A percentile compares a stretch with the other conserved stretches of the same genome.
These are phyloP conservation scores for Camelina sativa DNA, from an alignment of 345 rosid species.

Conservation along the genomic window DNA sequence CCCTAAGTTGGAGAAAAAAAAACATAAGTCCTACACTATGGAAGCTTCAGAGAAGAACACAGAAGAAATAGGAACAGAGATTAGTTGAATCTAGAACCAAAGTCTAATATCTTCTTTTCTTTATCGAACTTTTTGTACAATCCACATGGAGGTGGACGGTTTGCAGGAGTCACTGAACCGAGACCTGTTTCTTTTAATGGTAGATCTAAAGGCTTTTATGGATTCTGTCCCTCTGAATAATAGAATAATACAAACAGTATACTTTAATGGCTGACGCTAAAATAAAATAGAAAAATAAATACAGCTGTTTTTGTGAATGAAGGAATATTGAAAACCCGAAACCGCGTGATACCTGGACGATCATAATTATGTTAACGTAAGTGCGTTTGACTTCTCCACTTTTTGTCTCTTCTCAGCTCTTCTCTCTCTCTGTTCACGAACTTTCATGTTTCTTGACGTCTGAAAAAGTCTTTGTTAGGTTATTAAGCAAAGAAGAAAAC, in stretches of 20 bases:
- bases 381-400: constrained; percentile 36
- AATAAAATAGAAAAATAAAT: constrained; percentile 18
- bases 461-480: background rate
- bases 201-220: constrained; percentile 40
- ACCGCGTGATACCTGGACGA: constrained; percentile 44
- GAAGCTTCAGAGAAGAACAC: constrained; percentile 47
- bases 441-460: constrained; percentile 21
- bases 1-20: constrained; percentile 33
- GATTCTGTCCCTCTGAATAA: constrained; percentile 24
- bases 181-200: constrained; percentile 28
- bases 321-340: constrained; percentile 28
- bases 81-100: constrained; percentile 39
- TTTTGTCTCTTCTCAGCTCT: constrained; percentile 33
- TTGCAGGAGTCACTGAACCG: constrained; percentile 34
- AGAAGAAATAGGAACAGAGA: constrained; percentile 26
- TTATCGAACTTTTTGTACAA: constrained; percentile 21
- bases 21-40: constrained; percentile 31
- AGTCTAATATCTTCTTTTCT: constrained; percentile 16
- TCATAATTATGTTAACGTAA: constrained; percentile 33
- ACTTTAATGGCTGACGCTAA: constrained; percentile 27
- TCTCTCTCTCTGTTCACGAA: constrained; percentile 27
- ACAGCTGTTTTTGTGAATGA: constrained; percentile 42
- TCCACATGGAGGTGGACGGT: constrained; percentile 42
- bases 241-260: constrained; percentile 37
- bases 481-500: constrained; percentile 3